phyloP scores from a whole-genome alignment of 2,329 filamentous ascomycete genomes.

The Gnomoniopsis sp. region DNA sequence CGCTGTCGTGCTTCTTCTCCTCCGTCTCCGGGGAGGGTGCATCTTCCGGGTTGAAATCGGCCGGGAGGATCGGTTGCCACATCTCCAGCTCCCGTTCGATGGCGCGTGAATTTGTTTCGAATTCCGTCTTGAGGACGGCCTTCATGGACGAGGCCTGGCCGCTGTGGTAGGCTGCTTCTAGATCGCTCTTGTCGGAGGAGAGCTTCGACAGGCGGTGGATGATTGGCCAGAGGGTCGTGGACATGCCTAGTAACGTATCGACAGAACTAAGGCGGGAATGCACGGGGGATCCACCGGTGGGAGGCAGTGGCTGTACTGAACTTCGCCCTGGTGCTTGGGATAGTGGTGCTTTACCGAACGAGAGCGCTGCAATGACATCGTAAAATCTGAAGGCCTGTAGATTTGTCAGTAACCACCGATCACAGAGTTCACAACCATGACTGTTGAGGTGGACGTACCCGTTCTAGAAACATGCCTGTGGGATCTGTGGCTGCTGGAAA shows the following conservation, averaged over 20 bases:
- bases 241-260: constrained; percentile 58
- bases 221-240: constrained; percentile 60
- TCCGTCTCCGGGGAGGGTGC: constrained; percentile 10
- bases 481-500: constrained; percentile 42
- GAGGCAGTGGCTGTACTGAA: constrained; percentile 43
- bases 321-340: constrained; percentile 46
- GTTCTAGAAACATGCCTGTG: constrained; percentile 55
- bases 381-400: constrained; percentile 61
- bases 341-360: constrained; percentile 55
- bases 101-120: constrained; percentile 48
- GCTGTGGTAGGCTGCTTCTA: constrained; percentile 41
- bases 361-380: constrained; percentile 62
- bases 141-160: constrained; percentile 36
- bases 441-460: constrained; percentile 35
- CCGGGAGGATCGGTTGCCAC: constrained; percentile 52
- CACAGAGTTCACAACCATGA: not conserved
- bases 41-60: constrained; percentile 30
- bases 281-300: constrained; percentile 40
- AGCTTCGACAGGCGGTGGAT: constrained; percentile 59
- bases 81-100: constrained; percentile 53
- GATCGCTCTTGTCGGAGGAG: constrained; percentile 47
- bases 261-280: constrained; percentile 47
- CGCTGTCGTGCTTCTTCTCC: constrained; percentile 18
- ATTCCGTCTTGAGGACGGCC: constrained; percentile 46
- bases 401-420: not conserved